Evolutionary conservation across 2,329 filamentous ascomycete species (phyloP).

Genomic region (Paecilomyces sp.): DNA sequence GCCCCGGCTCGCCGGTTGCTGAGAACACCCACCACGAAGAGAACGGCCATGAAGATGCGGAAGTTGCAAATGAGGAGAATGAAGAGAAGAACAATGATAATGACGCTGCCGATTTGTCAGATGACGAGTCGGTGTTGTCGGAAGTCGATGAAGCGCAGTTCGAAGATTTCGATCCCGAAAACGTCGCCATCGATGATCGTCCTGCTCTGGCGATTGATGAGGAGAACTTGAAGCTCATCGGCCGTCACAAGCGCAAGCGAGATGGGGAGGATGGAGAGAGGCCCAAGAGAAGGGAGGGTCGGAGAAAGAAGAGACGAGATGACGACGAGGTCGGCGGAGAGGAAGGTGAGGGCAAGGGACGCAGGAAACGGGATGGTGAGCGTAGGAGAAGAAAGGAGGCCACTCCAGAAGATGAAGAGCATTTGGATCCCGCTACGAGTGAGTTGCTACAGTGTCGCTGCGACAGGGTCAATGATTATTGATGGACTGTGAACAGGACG

Average conservation of each 20-base stretch:
- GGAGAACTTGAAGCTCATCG: constrained; percentile 53
- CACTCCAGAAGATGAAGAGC: constrained; percentile 64
- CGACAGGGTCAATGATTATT: constrained; percentile 1
- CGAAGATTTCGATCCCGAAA: constrained; percentile 56
- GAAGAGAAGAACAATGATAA: constrained; percentile 15
- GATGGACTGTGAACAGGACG: constrained; percentile 43
- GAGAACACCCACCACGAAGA: constrained; percentile 2
- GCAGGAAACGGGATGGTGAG: constrained; percentile 42
- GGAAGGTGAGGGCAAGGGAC: constrained; percentile 47
- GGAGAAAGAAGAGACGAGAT: constrained; percentile 58
- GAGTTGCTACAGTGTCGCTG: constrained; percentile 24
- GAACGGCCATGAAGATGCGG: constrained; percentile 14
- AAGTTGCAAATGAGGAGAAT: constrained; percentile 9
- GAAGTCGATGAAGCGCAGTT: constrained; percentile 61
- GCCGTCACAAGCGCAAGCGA: constrained; percentile 59
- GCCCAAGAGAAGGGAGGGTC: constrained; percentile 61
- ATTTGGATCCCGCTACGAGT: constrained; percentile 77
- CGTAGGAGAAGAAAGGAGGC: constrained; percentile 43
- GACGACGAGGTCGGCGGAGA: constrained; percentile 46
- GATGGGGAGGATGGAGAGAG: constrained; percentile 53
- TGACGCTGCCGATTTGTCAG: constrained; percentile 42
- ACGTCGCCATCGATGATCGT: constrained; percentile 55
- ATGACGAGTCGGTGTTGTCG: constrained; percentile 56
- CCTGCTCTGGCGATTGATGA: constrained; percentile 54
- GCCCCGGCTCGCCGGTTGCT: constrained; percentile 14